A percentile compares a stretch with the other conserved stretches of the same genome.
phyloP scores from a whole-genome alignment of 2,329 filamentous ascomycete genomes.

The Talaromyces piceae region DNA sequence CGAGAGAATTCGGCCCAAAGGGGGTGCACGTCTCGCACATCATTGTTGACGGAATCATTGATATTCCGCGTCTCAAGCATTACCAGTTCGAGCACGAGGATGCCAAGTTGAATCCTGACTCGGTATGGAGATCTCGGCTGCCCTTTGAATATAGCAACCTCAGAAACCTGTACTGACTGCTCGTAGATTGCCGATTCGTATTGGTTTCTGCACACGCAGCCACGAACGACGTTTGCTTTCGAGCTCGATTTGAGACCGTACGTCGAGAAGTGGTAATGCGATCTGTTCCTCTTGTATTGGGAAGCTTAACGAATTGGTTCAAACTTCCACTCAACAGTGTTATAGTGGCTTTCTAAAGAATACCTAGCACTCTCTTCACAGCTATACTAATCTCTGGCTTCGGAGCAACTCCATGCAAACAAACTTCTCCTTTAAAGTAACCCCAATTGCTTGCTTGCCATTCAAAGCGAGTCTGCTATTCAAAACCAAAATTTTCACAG shows the following conservation, averaged over 20 bases:
- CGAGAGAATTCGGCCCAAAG: slow-evolving; percentile 74
- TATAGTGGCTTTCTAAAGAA: too few species aligned
- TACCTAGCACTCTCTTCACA: too few species aligned
- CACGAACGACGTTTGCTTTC: slow-evolving; percentile 68
- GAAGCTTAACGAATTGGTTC: too few species aligned
- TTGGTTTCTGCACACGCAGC: slow-evolving; percentile 77
- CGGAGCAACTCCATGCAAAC: too few species aligned
- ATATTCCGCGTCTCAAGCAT: slow-evolving; percentile 64
- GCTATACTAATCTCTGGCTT: too few species aligned
- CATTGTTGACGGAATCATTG: slow-evolving; percentile 78
- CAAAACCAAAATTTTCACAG: too few species aligned
- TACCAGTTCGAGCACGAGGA: slow-evolving; percentile 51
- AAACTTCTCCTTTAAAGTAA: too few species aligned
- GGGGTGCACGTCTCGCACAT: slow-evolving; percentile 78
- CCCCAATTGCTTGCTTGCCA: too few species aligned
- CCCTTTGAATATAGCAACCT: slow-evolving; percentile 7
- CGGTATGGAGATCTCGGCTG: slow-evolving; percentile 46
- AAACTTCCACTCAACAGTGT: too few species aligned
- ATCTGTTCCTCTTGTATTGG: too few species aligned
- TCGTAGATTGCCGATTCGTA: slow-evolving; percentile 75
- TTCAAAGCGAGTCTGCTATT: too few species aligned
- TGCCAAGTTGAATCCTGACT: slow-evolving; percentile 66
- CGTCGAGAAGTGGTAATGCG: slow-evolving; percentile 68
- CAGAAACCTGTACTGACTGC: not conserved
- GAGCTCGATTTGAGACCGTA: slow-evolving; percentile 75